These are phyloP conservation scores for Carex kokanica DNA, from an alignment of 176 grass and related monocot species.

Conservation along the genomic window DNA sequence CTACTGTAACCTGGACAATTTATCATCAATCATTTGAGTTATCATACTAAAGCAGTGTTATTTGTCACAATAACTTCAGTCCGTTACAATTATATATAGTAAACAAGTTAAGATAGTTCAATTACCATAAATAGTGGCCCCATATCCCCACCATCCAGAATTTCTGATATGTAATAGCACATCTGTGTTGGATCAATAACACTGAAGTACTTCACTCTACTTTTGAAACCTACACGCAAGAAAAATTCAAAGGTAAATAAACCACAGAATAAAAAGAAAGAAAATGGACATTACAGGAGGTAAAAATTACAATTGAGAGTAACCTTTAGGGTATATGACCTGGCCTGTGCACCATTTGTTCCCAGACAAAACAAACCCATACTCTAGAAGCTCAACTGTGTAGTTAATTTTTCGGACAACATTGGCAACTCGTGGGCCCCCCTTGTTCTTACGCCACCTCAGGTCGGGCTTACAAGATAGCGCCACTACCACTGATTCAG, in stretches of 20 bases:
- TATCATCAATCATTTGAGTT: slow-evolving; percentile 10
- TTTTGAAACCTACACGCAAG: slow-evolving; percentile 69
- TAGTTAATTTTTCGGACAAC: slow-evolving; percentile 69
- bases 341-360: slow-evolving; percentile 64
- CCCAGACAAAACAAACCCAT: slow-evolving; percentile 63
- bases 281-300: not conserved
- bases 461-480: slow-evolving; percentile 11
- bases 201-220: slow-evolving; percentile 78
- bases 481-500: not conserved
- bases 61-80: slow-evolving; percentile 19
- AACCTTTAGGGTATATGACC: slow-evolving; percentile 89
- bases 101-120: slow-evolving; percentile 3
- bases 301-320: slow-evolving; percentile 25
- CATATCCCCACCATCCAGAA: slow-evolving; percentile 71
- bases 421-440: slow-evolving; percentile 81
- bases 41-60: slow-evolving; percentile 2
- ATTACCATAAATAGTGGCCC: slow-evolving; percentile 88
- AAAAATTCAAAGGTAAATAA: slow-evolving; percentile 19
- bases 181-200: slow-evolving; percentile 68
- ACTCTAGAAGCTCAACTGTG: slow-evolving; percentile 76
- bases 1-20: slow-evolving; percentile 61
- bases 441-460: slow-evolving; percentile 20
- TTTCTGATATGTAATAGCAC: slow-evolving; percentile 81
- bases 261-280: not conserved
- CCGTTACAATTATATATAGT: slow-evolving; percentile 25